phyloP scores from a whole-genome alignment of 2,329 filamentous ascomycete genomes.

The Penicillium paneum region DNA sequence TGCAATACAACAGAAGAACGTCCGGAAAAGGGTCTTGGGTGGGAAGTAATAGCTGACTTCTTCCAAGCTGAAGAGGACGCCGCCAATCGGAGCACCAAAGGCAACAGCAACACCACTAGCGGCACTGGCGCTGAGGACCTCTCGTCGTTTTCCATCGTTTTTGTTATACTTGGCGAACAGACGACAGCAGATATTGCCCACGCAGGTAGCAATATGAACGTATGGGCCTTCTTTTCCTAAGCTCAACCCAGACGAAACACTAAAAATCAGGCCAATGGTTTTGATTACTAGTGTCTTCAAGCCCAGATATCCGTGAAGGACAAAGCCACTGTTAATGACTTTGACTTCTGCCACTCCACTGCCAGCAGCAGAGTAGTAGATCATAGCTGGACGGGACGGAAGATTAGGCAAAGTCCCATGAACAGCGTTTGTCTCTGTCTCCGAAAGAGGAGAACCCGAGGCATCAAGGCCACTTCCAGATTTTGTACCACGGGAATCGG shows the following conservation, averaged over 20 bases:
- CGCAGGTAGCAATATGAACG: conserved; percentile 93
- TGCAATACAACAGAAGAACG: conserved; percentile 95
- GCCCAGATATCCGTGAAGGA: conserved; percentile 91
- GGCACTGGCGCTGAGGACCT: conserved; percentile 88
- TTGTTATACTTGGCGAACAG: conserved; percentile 90
- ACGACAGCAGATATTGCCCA: conserved; percentile 92
- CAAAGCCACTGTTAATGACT: conserved; percentile 96
- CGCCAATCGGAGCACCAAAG: conserved; percentile 85
- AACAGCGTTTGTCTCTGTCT: conserved; percentile 36
- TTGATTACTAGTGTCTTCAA: conserved; percentile 84
- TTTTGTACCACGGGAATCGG: conserved; percentile 52
- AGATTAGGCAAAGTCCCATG: conserved; percentile 33
- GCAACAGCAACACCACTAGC: conserved; percentile 91
- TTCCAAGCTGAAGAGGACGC: conserved; percentile 88
- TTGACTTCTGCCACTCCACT: conserved; percentile 96
- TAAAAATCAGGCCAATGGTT: conserved; percentile 75
- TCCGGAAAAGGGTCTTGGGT: conserved; percentile 92
- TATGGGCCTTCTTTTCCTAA: conserved; percentile 94
- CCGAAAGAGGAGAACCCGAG: conserved; percentile 42
- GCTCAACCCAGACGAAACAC: conserved; percentile 87
- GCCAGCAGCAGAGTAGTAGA: conserved; percentile 93
- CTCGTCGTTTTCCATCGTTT: conserved; percentile 91
- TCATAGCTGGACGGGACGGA: conserved; percentile 63
- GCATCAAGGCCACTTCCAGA: conserved; percentile 41
- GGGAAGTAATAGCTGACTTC: conserved; percentile 97